Conservation (phyloP, 352 stramenopile genomes). For the Pilasporangium apinafurcum region DNA sequence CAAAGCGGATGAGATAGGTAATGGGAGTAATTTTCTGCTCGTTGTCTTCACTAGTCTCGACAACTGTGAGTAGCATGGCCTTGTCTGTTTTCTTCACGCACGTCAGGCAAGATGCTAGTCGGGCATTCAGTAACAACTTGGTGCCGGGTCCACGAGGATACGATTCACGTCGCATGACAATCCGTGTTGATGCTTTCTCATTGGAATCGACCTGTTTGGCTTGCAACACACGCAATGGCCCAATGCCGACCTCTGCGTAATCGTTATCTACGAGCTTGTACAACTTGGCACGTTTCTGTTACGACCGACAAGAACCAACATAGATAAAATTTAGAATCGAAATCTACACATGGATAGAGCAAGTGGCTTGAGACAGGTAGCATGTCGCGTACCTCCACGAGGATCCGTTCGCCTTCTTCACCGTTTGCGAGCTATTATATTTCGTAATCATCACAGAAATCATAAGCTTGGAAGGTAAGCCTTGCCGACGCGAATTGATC, state of each 20-base stretch:
- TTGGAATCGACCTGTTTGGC: constrained; percentile 29
- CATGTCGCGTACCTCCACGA: constrained; percentile 69
- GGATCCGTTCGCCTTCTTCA: constrained; percentile 62
- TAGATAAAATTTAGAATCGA: too few relatives aligned
- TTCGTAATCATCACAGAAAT: constrained; percentile 6
- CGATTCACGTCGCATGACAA: constrained; percentile 80
- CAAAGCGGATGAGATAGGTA: constrained; percentile 71
- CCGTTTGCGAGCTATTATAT: constrained; percentile 66
- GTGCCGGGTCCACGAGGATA: constrained; percentile 63
- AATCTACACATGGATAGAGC: too few relatives aligned
- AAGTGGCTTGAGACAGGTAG: too few relatives aligned
- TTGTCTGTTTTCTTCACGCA: constrained; percentile 77
- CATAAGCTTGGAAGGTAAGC: background rate
- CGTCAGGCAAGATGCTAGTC: constrained; percentile 50
- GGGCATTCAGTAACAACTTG: constrained; percentile 71
- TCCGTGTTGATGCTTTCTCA: constrained; percentile 37
- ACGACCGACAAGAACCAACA: background rate
- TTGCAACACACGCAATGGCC: constrained; percentile 59
- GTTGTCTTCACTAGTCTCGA: constrained; percentile 33
- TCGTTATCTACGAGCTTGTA: constrained; percentile 74
- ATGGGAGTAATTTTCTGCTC: constrained; percentile 49
- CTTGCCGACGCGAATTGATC: background rate
- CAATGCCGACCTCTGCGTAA: constrained; percentile 73
- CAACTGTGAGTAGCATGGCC: constrained; percentile 57
- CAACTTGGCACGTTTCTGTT: constrained; percentile 71